A percentile compares a stretch with the other conserved stretches of the same genome.
These are phyloP conservation scores for Tinospora cordifolia DNA, from an alignment of 164 flowering plant species.

Conservation along the genomic window DNA sequence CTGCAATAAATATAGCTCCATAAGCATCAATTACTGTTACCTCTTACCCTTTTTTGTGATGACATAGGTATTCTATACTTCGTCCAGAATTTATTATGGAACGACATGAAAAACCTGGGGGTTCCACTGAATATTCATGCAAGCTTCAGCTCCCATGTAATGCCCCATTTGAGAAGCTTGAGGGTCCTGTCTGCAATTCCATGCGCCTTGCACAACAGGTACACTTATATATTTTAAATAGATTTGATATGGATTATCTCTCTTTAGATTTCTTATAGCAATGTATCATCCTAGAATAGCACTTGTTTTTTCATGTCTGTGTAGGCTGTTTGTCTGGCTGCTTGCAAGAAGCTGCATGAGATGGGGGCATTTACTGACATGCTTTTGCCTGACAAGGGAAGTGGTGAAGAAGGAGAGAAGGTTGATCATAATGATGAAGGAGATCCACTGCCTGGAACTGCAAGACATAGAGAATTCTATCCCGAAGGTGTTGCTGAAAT, in stretches of 20 bases:
- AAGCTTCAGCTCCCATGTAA: constrained; percentile 98
- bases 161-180: constrained; percentile 96
- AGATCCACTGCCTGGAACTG: constrained; percentile 92
- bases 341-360: constrained; percentile 98
- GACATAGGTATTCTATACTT: constrained; percentile 79
- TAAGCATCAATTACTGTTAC: neutral
- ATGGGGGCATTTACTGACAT: constrained; percentile 99
- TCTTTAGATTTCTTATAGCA: neutral
- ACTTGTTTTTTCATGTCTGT: constrained; percentile 3
- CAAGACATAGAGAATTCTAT: constrained; percentile 96
- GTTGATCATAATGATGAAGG: constrained; percentile 73
- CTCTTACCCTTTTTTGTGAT: constrained; percentile 5
- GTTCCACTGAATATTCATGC: constrained; percentile 81
- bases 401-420: constrained; percentile 69
- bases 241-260: constrained; percentile 2
- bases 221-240: constrained; percentile 12
- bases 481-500: constrained; percentile 96
- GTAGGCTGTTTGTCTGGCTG: constrained; percentile 97
- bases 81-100: constrained; percentile 97
- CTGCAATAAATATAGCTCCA: neutral
- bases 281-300: neutral
- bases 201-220: constrained; percentile 98
- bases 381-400: constrained; percentile 98
- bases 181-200: constrained; percentile 90
- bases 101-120: constrained; percentile 79